A percentile compares a stretch with the other conserved stretches of the same genome.
Conservation (phyloP, 805 yeast genomes). For the Starmerella sp. region DNA sequence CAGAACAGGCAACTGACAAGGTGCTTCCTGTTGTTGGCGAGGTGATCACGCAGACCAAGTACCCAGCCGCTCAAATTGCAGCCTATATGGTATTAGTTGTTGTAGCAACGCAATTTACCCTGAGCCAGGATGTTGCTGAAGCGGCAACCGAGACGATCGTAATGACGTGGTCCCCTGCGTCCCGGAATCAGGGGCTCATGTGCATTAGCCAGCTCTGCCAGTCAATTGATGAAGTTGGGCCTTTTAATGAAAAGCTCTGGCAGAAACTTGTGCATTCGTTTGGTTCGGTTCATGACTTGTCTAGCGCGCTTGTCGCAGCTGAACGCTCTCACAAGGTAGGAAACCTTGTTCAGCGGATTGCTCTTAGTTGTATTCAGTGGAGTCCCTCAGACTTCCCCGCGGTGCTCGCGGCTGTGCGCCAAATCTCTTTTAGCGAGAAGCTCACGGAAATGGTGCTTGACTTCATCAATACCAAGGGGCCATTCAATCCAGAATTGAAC, state of each 20-base stretch:
- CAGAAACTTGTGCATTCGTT: constrained; percentile 16
- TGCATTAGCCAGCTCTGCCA: constrained; percentile 29
- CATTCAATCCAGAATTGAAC: constrained; percentile 12
- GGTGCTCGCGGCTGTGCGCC: constrained; percentile 8
- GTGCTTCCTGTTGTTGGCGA: constrained; percentile 29
- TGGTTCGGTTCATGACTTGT: constrained; percentile 19
- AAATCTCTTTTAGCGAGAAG: background rate
- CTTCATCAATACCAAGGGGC: background rate
- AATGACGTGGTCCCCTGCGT: constrained; percentile 33
- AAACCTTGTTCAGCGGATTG: constrained; percentile 29
- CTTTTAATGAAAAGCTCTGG: constrained; percentile 20
- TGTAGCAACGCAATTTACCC: constrained; percentile 57
- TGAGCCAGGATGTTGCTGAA: constrained; percentile 41
- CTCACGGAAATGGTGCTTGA: background rate
- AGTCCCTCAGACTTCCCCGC: constrained; percentile 14
- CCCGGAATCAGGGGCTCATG: constrained; percentile 26
- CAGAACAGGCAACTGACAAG: constrained; percentile 28
- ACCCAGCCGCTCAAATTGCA: constrained; percentile 59
- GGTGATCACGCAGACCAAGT: constrained; percentile 22
- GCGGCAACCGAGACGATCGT: constrained; percentile 55
- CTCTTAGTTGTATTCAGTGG: constrained; percentile 29
- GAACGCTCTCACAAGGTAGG: constrained; percentile 29
- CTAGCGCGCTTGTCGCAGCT: constrained; percentile 3
- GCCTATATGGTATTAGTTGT: constrained; percentile 77
- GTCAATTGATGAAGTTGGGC: constrained; percentile 14